These are phyloP conservation scores for Chlamydomonas sp. DNA, from an alignment of 139 green algal genomes.

Conservation along the genomic window DNA sequence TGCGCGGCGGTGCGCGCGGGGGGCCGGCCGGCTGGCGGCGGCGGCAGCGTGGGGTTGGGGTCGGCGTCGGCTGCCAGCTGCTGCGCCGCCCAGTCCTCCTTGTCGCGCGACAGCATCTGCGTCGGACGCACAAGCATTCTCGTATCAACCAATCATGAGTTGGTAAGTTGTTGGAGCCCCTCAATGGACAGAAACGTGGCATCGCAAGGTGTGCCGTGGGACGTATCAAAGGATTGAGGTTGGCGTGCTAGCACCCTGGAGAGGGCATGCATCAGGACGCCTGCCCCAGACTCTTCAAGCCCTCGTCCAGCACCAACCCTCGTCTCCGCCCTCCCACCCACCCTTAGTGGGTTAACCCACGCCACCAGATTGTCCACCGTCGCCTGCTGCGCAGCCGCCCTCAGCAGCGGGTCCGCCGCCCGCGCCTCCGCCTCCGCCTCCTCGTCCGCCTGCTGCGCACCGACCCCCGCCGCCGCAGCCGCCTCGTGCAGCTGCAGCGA, in stretches of 20 bases:
- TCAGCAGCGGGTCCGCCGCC: too few relatives aligned
- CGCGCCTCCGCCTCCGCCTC: too few relatives aligned
- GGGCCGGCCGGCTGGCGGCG: slow-evolving; percentile 2
- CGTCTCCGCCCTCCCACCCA: background rate
- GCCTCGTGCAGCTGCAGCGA: too few relatives aligned
- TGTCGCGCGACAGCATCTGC: slow-evolving; percentile 31
- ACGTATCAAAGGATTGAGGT: background rate
- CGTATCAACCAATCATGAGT: background rate
- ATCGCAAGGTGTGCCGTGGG: background rate
- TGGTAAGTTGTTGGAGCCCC: background rate
- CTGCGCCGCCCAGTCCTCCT: slow-evolving; percentile 33
- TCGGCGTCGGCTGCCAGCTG: slow-evolving; percentile 13
- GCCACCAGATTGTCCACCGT: slow-evolving; percentile 20
- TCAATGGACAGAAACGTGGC: background rate
- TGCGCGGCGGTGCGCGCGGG: background rate
- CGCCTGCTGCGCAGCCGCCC: too few relatives aligned
- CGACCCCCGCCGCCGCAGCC: too few relatives aligned
- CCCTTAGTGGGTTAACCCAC: slow-evolving; percentile 19
- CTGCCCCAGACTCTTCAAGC: background rate
- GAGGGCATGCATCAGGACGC: background rate
- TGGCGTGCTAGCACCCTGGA: background rate
- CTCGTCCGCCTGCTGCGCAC: too few relatives aligned
- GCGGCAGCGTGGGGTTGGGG: background rate
- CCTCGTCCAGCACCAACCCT: background rate
- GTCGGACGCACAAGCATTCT: background rate